Evolutionary conservation across 148 eudicot genomes (phyloP).

Genomic region (Fagopyrum homotropicum): DNA sequence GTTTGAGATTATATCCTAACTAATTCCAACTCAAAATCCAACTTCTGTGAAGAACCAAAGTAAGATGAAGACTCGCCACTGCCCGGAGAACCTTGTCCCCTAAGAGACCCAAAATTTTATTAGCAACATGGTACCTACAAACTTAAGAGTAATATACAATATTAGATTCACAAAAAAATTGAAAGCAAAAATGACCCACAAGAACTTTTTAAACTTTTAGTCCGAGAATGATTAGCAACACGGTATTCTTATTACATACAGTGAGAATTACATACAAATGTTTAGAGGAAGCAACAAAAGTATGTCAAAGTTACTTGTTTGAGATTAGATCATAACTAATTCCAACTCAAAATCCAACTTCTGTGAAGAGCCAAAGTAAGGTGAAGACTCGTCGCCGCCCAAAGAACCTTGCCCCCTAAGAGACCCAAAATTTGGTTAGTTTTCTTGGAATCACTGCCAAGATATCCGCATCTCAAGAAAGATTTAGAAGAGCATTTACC

Average conservation of each 20-base stretch:
- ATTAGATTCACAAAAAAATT: not conserved
- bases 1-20: too few species aligned
- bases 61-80: too few species aligned
- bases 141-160: not conserved
- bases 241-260: not conserved
- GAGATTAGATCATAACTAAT: too few species aligned
- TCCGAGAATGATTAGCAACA: constrained; percentile 2
- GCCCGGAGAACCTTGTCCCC: constrained; percentile 95
- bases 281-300: not conserved
- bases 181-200: not conserved
- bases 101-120: constrained; percentile 24
- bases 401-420: constrained; percentile 89
- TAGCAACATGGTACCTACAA: constrained; percentile 6
- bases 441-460: too few species aligned
- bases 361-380: too few species aligned
- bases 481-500: too few species aligned
- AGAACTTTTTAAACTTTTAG: not conserved
- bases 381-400: too few species aligned
- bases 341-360: too few species aligned
- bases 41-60: too few species aligned
- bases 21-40: too few species aligned
- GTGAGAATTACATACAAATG: too few species aligned
- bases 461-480: too few species aligned
- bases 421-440: constrained; percentile 17
- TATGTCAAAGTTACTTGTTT: not conserved